phyloP scores from a whole-genome alignment of 257 asterid species.

The Solanum chmielewskii region DNA sequence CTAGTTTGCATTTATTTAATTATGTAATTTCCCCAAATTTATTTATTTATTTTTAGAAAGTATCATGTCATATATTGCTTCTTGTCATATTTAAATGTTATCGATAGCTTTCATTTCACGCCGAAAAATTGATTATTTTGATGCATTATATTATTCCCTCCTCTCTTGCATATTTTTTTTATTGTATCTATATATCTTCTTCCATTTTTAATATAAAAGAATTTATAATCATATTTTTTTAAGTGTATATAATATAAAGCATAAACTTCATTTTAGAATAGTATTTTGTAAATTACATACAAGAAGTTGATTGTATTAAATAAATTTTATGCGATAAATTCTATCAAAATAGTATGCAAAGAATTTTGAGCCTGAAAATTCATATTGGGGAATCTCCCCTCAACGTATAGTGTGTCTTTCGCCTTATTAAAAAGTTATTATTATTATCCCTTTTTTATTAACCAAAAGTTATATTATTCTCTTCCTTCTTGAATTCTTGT shows the following conservation, averaged over 20 bases:
- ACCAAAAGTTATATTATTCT: background rate
- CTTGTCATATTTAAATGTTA: background rate
- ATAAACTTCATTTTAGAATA: background rate
- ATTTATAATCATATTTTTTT: background rate
- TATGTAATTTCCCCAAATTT: too few relatives aligned
- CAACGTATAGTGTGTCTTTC: background rate
- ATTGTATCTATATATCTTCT: background rate
- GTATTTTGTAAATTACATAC: background rate
- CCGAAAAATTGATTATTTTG: background rate
- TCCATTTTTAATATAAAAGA: background rate
- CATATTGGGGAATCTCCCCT: background rate
- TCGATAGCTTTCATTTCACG: background rate
- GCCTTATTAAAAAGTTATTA: background rate
- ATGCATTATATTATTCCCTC: background rate
- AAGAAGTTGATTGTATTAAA: background rate
- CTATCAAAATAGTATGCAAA: background rate
- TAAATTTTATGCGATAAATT: rapidly evolving
- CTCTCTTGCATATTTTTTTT: background rate
- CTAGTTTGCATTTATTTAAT: too few relatives aligned
- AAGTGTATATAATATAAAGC: background rate
- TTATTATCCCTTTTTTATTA: background rate
- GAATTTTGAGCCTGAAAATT: background rate
- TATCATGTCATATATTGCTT: background rate
- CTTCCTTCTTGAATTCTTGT: background rate
- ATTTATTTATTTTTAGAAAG: background rate